Conservation (phyloP, 306 rosid species). For the Hylodesmum podocarpum region DNA sequence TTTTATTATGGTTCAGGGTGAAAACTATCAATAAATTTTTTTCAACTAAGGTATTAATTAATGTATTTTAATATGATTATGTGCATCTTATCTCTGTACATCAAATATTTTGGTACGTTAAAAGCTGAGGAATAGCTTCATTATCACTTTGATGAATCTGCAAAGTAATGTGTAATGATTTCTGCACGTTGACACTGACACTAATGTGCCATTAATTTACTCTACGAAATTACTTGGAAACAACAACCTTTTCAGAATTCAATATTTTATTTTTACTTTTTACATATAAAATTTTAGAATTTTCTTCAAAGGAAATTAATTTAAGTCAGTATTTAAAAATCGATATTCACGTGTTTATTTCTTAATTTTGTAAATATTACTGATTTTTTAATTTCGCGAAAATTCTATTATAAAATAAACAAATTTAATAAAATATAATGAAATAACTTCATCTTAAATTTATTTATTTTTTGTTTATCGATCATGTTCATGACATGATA, state of each 20-base stretch:
- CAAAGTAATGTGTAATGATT: constrained; percentile 35
- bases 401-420: neutral
- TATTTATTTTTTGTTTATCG: too few species aligned
- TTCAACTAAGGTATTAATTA: neutral
- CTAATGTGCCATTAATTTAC: constrained; percentile 16
- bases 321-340: neutral
- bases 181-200: constrained; percentile 29
- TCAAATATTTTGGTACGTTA: neutral
- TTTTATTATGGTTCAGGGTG: neutral
- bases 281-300: neutral
- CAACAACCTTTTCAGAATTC: neutral
- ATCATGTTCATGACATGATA: neutral
- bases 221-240: constrained; percentile 27
- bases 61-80: neutral
- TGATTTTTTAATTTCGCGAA: neutral
- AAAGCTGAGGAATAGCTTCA: neutral
- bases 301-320: neutral
- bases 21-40: neutral
- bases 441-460: neutral
- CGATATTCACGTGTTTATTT: neutral
- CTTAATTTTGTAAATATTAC: neutral
- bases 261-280: neutral
- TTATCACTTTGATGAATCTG: neutral
- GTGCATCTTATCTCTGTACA: neutral
- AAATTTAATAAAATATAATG: neutral